These are phyloP conservation scores for Flaveria ramosissima DNA, from an alignment of 129 eudicot genomes.

Conservation along the genomic window DNA sequence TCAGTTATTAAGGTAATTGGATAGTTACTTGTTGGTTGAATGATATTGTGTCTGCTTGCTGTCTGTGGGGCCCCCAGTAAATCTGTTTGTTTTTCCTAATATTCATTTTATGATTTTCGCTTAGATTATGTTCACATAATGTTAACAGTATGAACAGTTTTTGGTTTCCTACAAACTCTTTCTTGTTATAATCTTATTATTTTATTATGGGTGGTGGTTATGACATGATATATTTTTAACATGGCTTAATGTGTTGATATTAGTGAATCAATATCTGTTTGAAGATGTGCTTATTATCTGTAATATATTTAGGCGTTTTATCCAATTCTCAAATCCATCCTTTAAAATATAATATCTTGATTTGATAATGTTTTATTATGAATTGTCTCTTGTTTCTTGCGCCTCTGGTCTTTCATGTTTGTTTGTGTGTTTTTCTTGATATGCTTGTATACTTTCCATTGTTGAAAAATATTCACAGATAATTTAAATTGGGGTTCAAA, in stretches of 20 bases:
- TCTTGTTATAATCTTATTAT: slow-evolving; percentile 30
- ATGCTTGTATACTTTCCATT: slow-evolving; percentile 4
- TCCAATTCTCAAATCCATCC: background rate
- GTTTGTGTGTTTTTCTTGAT: slow-evolving; percentile 14
- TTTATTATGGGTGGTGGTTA: slow-evolving; percentile 26
- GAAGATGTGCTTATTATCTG: slow-evolving; percentile 5
- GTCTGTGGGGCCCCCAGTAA: slow-evolving; percentile 31
- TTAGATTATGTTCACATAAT: slow-evolving; percentile 17
- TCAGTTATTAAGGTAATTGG: slow-evolving; percentile 27
- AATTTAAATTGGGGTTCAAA: slow-evolving; percentile 18
- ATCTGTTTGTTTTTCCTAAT: background rate
- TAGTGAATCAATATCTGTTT: slow-evolving; percentile 13
- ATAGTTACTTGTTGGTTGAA: slow-evolving; percentile 19
- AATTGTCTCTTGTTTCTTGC: slow-evolving; percentile 5
- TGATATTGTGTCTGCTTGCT: slow-evolving; percentile 26
- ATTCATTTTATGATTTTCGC: slow-evolving; percentile 15
- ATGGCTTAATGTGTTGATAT: slow-evolving; percentile 14
- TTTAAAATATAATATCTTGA: slow-evolving; percentile 21
- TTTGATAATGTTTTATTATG: slow-evolving; percentile 6
- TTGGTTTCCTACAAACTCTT: slow-evolving; percentile 39
- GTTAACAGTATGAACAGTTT: slow-evolving; percentile 19
- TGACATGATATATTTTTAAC: slow-evolving; percentile 8
- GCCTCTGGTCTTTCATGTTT: slow-evolving; percentile 5
- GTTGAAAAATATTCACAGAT: background rate
- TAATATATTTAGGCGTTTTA: slow-evolving; percentile 11